Percentiles rank a stretch among this genome's conserved stretches.
Evolutionary conservation across 495 filamentous ascomycete genomes (phyloP).

Genomic region (Aspergillus hancockii): DNA sequence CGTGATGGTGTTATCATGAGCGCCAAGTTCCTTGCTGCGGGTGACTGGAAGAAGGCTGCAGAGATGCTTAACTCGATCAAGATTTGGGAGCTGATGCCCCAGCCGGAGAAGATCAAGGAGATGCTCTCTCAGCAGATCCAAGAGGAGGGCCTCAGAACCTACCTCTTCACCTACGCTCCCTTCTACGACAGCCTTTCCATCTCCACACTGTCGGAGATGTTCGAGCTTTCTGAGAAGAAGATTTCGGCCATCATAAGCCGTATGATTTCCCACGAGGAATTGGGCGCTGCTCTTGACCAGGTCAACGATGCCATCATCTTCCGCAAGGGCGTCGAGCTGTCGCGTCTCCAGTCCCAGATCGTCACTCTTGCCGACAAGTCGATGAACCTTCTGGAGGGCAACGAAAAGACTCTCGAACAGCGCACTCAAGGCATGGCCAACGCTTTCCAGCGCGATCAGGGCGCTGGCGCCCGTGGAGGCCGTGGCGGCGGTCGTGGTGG

Average conservation of each 20-base stretch:
- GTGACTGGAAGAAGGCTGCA: slow-evolving; percentile 96
- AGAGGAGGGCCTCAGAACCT: slow-evolving; percentile 95
- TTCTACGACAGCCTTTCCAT: slow-evolving; percentile 97
- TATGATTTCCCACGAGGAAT: slow-evolving; percentile 99
- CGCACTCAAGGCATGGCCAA: slow-evolving; percentile 93
- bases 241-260: slow-evolving; percentile 93
- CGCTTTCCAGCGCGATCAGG: slow-evolving; percentile 87
- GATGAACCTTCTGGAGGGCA: slow-evolving; percentile 89
- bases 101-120: slow-evolving; percentile 85
- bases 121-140: slow-evolving; percentile 98
- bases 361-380: slow-evolving; percentile 95
- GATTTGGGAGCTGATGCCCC: slow-evolving; percentile 95
- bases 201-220: slow-evolving; percentile 84
- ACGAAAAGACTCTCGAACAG: slow-evolving; percentile 95
- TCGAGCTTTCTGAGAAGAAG: slow-evolving; percentile 88
- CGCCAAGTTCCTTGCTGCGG: slow-evolving; percentile 91
- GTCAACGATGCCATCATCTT: slow-evolving; percentile 98
- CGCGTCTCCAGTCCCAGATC: slow-evolving; percentile 90
- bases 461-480: slow-evolving; percentile 72
- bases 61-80: slow-evolving; percentile 94
- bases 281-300: slow-evolving; percentile 94
- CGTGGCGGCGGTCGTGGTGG: slow-evolving; percentile 61
- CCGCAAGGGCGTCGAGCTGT: slow-evolving; percentile 98
- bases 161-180: slow-evolving; percentile 98
- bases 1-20: slow-evolving; percentile 99